Evolutionary conservation across 75 land plant genomes (phyloP).

Genomic region (Sequoiadendron giganteum): DNA sequence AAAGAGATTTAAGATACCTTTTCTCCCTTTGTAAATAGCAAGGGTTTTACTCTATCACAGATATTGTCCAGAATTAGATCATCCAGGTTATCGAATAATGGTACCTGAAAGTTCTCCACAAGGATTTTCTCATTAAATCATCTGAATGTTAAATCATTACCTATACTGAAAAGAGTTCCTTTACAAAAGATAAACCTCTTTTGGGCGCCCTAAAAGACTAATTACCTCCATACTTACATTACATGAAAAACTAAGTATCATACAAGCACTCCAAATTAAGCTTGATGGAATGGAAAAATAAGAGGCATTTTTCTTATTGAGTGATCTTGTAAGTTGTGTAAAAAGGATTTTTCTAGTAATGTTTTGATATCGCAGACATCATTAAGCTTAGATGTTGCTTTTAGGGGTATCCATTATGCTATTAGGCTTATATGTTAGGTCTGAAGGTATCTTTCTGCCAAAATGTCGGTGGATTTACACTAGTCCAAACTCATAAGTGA

Average conservation of each 20-base stretch:
- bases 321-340: not conserved
- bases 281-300: not conserved
- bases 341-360: not conserved
- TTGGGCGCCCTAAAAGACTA: not conserved
- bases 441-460: not conserved
- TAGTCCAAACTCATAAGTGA: not conserved
- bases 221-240: too few species aligned
- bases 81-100: constrained; percentile 77
- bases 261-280: not conserved
- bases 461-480: not conserved
- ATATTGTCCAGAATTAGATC: constrained; percentile 90
- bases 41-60: constrained; percentile 78
- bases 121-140: not conserved
- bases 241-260: not conserved
- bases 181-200: not conserved
- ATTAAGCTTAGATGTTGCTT: not conserved
- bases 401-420: not conserved
- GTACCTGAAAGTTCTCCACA: constrained; percentile 48
- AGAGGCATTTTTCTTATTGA: not conserved
- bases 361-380: not conserved
- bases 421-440: not conserved
- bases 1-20: constrained; percentile 40
- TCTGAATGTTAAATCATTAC: not conserved
- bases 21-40: constrained; percentile 80
- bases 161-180: not conserved